Percentiles rank a stretch among this genome's conserved stretches.
Conservation (phyloP, 140 eudicot species). For the Bidens hawaiensis region DNA sequence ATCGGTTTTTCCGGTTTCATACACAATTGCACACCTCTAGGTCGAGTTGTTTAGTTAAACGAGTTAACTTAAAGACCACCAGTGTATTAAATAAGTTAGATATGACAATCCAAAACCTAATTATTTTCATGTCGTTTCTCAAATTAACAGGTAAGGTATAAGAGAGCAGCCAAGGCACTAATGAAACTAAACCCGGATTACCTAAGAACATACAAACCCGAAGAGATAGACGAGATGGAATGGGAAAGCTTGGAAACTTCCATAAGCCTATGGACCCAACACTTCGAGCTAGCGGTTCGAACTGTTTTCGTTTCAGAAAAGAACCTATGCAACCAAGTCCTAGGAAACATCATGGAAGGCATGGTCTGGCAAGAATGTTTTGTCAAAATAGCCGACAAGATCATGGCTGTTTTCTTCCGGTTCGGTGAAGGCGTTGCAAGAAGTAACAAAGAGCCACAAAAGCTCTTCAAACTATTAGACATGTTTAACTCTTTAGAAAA, state of each 20-base stretch:
- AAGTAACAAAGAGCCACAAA: slow-evolving; percentile 82
- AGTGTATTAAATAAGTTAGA: no score
- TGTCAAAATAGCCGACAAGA: slow-evolving; percentile 67
- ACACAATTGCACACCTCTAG: no score
- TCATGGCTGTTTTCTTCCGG: slow-evolving; percentile 85
- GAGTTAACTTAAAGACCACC: neutral
- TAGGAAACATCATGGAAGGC: slow-evolving; percentile 68
- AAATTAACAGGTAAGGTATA: slow-evolving; percentile 56
- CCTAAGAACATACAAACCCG: slow-evolving; percentile 60
- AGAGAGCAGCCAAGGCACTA: slow-evolving; percentile 80
- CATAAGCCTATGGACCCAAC: slow-evolving; percentile 70
- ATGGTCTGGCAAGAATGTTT: slow-evolving; percentile 76
- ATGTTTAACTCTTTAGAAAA: slow-evolving; percentile 71
- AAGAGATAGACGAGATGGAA: slow-evolving; percentile 75
- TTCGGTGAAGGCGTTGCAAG: slow-evolving; percentile 85
- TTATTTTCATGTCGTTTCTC: neutral
- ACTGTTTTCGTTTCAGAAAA: slow-evolving; percentile 68
- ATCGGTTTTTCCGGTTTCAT: no score
- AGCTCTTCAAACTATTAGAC: slow-evolving; percentile 71
- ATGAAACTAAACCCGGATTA: slow-evolving; percentile 74
- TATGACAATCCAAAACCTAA: neutral
- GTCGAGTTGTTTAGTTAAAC: neutral
- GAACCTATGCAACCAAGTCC: slow-evolving; percentile 50
- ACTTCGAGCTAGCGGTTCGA: slow-evolving; percentile 68
- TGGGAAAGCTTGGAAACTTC: slow-evolving; percentile 75